phyloP scores from a whole-genome alignment of 768 basidiomycete genomes.

The Pholiota microspora region DNA sequence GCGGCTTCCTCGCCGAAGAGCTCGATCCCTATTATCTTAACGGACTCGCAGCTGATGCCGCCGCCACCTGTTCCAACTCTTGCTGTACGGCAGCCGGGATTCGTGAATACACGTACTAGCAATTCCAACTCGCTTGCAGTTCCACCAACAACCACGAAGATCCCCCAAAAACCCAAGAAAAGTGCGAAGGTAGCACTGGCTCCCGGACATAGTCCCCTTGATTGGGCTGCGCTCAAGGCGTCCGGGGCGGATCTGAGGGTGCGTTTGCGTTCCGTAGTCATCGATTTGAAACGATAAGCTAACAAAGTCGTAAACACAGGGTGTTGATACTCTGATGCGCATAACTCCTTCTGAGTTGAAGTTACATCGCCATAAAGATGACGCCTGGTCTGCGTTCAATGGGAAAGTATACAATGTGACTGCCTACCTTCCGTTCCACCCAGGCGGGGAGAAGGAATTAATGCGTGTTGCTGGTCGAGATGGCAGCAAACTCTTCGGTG shows the following conservation, averaged over 20 bases:
- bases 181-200: constrained; percentile 83
- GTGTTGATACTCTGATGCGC: constrained; percentile 63
- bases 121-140: constrained; percentile 45
- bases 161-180: constrained; percentile 55
- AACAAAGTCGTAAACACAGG: constrained; percentile 37
- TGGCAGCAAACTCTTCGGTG: constrained; percentile 93
- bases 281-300: not conserved
- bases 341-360: constrained; percentile 78
- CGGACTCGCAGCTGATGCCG: constrained; percentile 53
- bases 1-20: constrained; percentile 26
- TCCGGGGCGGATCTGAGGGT: constrained; percentile 82
- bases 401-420: constrained; percentile 98
- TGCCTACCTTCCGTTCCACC: constrained; percentile 87
- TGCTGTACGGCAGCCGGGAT: constrained; percentile 38
- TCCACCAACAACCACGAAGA: constrained; percentile 61
- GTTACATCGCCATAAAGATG: constrained; percentile 75
- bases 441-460: constrained; percentile 91
- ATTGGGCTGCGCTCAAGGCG: constrained; percentile 89
- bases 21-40: constrained; percentile 33
- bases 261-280: constrained; percentile 21
- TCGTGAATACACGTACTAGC: constrained; percentile 22
- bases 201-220: constrained; percentile 88
- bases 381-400: constrained; percentile 91
- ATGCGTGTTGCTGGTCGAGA: constrained; percentile 96
- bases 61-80: constrained; percentile 46